Percentiles rank a stretch among this genome's conserved stretches.
These are phyloP conservation scores for Thymus quinquecostatus DNA, from an alignment of 257 asterid genomes.

Conservation along the genomic window DNA sequence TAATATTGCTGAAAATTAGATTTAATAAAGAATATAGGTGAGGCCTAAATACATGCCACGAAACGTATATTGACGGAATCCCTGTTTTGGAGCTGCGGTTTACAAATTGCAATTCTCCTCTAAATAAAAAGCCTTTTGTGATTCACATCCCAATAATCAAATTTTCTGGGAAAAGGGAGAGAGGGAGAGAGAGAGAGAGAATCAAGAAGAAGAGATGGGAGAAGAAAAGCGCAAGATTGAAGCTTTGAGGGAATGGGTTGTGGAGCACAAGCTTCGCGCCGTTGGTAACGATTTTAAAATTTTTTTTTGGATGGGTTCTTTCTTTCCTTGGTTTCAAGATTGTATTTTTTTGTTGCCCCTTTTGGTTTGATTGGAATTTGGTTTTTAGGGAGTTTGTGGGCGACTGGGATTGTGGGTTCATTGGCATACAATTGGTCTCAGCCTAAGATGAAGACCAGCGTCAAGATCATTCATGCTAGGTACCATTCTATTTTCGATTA, in stretches of 20 bases:
- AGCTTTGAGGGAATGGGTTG: constrained; percentile 77
- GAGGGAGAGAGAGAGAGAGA: neutral
- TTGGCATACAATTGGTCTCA: constrained; percentile 96
- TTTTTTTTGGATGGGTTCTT: neutral
- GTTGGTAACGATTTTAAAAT: constrained; percentile 60
- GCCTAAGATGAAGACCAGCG: constrained; percentile 91
- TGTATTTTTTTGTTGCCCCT: constrained; percentile 12
- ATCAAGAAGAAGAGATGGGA: constrained; percentile 20
- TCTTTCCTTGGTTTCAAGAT: constrained; percentile 29
- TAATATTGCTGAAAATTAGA: no score
- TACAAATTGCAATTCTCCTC: constrained; percentile 13
- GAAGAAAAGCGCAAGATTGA: constrained; percentile 46
- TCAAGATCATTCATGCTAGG: constrained; percentile 97
- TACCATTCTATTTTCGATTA: neutral
- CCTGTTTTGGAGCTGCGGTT: constrained; percentile 21
- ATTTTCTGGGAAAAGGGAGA: neutral
- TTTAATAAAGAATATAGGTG: no score
- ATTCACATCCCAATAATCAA: neutral
- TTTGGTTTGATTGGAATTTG: neutral
- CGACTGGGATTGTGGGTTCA: constrained; percentile 85
- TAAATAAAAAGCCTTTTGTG: neutral
- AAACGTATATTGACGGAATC: neutral
- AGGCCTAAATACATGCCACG: no score
- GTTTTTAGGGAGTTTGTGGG: constrained; percentile 54
- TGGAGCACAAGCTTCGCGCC: constrained; percentile 85